Base-by-base conservation (phyloP, 179 eudicot species). In the Amaranthus tricolor region DNA sequence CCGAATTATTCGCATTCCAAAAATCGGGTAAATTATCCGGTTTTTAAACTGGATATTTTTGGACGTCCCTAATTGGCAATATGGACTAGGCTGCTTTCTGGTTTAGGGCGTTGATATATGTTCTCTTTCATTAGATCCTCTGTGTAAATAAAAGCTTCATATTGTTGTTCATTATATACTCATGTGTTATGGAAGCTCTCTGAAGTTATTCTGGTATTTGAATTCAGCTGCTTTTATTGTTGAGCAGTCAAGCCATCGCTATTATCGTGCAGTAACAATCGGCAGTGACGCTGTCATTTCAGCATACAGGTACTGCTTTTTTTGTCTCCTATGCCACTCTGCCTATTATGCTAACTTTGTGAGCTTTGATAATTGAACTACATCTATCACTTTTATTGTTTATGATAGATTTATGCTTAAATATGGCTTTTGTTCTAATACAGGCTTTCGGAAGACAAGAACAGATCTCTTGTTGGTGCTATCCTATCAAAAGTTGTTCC, bases 231-330 rank as follows among this genome's bases (percentile, higher is more conserved):
- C 86, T 92, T 94, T 90, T 90, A 80, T 90, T 93, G 88, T 94
- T 92, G 95, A 89, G 94, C 98, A 92, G 98, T 93, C 97, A 83
- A 94, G 93, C 81, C 93, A 90, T 57, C 95, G 85, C 59, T 94
- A 94, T 81, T 94, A 85, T 71, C 84, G 93, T 79, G 96, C 97
- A 75, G 86, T 94, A 78, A 83, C 93, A 54, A 81, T 93, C 67
- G 97, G 96, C 82, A 86, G 79, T 67, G 96, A 93, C 84, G 94
- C 98, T 70, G 98, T 88, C 70, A 89, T 94, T 82, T 94, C 98
- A 68, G 98, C 97, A 13, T 92, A 85, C 90, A 90, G 98, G 98
- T 93, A 68, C 9, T n/a, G 40, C 52, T n/a, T 69, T 19, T 53
- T 40, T 72, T 24, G 11, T 53, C 49, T 12, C 4, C 40, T 17